These are phyloP conservation scores for Kwoniella heveanensis DNA, from an alignment of 768 basidiomycete species.

Conservation along the genomic window DNA sequence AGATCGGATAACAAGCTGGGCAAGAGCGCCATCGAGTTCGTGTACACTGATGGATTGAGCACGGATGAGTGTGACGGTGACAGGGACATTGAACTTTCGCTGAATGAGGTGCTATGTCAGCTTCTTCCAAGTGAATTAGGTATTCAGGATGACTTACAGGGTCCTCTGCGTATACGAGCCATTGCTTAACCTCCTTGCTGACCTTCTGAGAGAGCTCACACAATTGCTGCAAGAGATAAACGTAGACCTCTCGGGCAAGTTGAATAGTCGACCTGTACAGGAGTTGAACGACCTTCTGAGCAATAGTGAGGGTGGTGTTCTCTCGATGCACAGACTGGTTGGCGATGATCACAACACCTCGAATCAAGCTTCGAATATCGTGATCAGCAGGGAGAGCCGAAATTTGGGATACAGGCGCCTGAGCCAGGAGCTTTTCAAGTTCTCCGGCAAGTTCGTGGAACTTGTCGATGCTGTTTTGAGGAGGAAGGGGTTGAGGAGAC, in stretches of 20 bases:
- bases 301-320: slow-evolving; percentile 85
- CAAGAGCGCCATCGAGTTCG: slow-evolving; percentile 86
- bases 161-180: slow-evolving; percentile 95
- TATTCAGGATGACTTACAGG: slow-evolving; percentile 64
- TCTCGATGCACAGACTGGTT: slow-evolving; percentile 75
- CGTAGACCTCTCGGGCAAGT: slow-evolving; percentile 90
- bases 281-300: slow-evolving; percentile 94
- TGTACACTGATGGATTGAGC: slow-evolving; percentile 75
- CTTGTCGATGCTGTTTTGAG: slow-evolving; percentile 84
- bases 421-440: slow-evolving; percentile 75
- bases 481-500: slow-evolving; percentile 55
- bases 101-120: slow-evolving; percentile 53
- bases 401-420: slow-evolving; percentile 72
- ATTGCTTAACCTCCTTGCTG: slow-evolving; percentile 92
- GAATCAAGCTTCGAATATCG: slow-evolving; percentile 80
- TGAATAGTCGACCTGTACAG: slow-evolving; percentile 85
- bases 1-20: slow-evolving; percentile 77
- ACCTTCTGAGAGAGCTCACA: slow-evolving; percentile 89
- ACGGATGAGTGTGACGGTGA: slow-evolving; percentile 83
- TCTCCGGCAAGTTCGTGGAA: slow-evolving; percentile 68
- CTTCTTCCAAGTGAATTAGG: not conserved
- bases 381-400: slow-evolving; percentile 75
- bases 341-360: slow-evolving; percentile 80
- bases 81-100: slow-evolving; percentile 95
- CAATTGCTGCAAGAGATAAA: slow-evolving; percentile 80